These are phyloP conservation scores for Triticum turgidum DNA, from an alignment of 176 grass and related monocot species.

Conservation along the genomic window DNA sequence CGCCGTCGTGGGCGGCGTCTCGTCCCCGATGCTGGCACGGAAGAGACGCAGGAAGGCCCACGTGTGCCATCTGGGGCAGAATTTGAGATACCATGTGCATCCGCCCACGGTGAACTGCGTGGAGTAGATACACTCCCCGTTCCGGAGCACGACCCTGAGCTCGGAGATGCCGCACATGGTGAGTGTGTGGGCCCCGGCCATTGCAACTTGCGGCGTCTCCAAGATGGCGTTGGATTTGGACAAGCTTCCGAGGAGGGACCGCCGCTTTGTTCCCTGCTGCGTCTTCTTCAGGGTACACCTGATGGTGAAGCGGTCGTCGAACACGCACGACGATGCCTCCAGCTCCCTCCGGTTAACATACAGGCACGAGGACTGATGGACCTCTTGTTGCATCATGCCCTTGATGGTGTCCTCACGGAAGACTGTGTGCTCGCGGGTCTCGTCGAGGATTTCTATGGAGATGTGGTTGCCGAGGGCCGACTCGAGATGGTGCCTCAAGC, in stretches of 20 bases:
- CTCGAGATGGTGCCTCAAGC: not conserved
- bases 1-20: not conserved
- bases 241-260: not conserved
- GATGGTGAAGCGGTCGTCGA: not conserved
- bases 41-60: not conserved
- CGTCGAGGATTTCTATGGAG: not conserved
- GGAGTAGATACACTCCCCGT: not conserved
- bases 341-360: not conserved
- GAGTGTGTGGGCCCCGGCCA: not conserved
- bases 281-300: not conserved
- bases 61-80: not conserved
- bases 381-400: not conserved
- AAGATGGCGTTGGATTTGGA: not conserved
- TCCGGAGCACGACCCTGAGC: not conserved
- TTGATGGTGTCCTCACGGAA: not conserved
- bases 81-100: not conserved
- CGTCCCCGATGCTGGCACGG: not conserved
- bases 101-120: not conserved
- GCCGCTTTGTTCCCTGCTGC: not conserved
- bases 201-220: not conserved
- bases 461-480: not conserved
- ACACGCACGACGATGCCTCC: not conserved
- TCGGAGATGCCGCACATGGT: not conserved
- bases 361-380: not conserved
- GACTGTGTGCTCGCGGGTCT: not conserved